phyloP scores from a whole-genome alignment of 2,329 filamentous ascomycete species.

The Pseudocercospora cruenta region DNA sequence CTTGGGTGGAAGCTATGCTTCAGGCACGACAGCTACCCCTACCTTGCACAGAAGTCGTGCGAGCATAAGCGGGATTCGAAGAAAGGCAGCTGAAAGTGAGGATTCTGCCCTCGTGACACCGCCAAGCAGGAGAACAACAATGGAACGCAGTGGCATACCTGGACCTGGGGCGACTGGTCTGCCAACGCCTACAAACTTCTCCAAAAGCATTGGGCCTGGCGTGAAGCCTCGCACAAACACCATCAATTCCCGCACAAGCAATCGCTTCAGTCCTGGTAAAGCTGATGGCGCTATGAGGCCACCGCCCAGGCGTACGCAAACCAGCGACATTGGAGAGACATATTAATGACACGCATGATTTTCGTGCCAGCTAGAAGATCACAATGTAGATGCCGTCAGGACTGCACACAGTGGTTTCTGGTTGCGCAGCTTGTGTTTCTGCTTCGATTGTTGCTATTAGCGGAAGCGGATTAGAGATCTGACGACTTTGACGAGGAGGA shows the following conservation, averaged over 20 bases:
- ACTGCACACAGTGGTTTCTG: slow-evolving; percentile 4
- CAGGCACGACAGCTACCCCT: slow-evolving; percentile 29
- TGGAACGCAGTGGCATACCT: slow-evolving; percentile 28
- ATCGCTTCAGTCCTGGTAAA: slow-evolving; percentile 18
- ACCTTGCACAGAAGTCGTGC: slow-evolving; percentile 31
- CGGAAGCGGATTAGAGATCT: slow-evolving; percentile 2
- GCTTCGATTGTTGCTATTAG: not conserved
- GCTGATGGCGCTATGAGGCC: slow-evolving; percentile 45
- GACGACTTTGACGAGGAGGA: slow-evolving; percentile 10
- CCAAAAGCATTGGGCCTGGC: slow-evolving; percentile 21
- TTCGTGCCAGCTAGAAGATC: not conserved
- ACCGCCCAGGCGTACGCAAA: slow-evolving; percentile 48
- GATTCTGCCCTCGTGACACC: slow-evolving; percentile 16
- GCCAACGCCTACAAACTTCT: slow-evolving; percentile 21
- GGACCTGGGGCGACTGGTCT: slow-evolving; percentile 17
- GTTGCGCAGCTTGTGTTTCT: not conserved
- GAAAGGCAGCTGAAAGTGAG: slow-evolving; percentile 37
- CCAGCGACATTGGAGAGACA: slow-evolving; percentile 41
- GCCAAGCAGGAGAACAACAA: slow-evolving; percentile 26
- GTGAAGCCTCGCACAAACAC: slow-evolving; percentile 18
- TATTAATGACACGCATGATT: slow-evolving; percentile 29
- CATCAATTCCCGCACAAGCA: slow-evolving; percentile 24
- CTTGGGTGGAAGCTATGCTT: slow-evolving; percentile 61
- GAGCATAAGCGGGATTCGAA: slow-evolving; percentile 38
- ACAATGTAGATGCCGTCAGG: not conserved